phyloP scores from a whole-genome alignment of 148 eudicot species.

The Tetragonia tetragonoides region DNA sequence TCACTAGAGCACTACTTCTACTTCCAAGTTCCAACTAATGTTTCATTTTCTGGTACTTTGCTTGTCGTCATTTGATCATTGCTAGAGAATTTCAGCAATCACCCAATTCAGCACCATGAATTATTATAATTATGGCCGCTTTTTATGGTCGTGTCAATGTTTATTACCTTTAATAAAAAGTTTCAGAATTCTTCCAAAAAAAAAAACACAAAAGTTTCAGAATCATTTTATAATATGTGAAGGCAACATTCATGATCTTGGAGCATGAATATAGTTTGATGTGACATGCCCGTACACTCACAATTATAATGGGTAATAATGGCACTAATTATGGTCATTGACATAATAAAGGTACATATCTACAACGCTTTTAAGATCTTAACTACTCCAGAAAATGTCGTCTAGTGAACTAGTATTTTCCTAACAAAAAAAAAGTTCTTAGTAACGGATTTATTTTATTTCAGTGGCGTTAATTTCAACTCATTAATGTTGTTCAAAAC shows the following conservation, averaged over 20 bases:
- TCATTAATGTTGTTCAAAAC: too few species aligned
- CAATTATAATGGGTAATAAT: not conserved
- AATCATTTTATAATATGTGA: too few species aligned
- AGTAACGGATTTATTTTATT: too few species aligned
- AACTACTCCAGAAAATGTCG: not conserved
- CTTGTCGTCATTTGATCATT: constrained; percentile 3
- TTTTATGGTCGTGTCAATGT: too few species aligned
- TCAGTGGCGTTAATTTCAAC: too few species aligned
- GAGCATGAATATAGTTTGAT: not conserved
- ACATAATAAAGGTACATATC: not conserved
- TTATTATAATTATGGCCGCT: too few species aligned
- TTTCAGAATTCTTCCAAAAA: too few species aligned
- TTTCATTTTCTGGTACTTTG: not conserved
- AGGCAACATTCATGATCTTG: too few species aligned
- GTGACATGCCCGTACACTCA: not conserved
- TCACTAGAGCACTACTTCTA: not conserved
- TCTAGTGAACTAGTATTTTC: not conserved
- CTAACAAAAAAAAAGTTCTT: not conserved
- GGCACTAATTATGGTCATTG: not conserved
- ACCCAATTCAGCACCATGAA: too few species aligned
- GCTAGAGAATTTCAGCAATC: not conserved
- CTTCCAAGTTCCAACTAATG: not conserved
- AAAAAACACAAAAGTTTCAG: too few species aligned
- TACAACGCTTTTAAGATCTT: not conserved
- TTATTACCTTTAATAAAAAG: too few species aligned